These are phyloP conservation scores for Quercus parvula DNA, from an alignment of 306 rosid genomes.

Conservation along the genomic window DNA sequence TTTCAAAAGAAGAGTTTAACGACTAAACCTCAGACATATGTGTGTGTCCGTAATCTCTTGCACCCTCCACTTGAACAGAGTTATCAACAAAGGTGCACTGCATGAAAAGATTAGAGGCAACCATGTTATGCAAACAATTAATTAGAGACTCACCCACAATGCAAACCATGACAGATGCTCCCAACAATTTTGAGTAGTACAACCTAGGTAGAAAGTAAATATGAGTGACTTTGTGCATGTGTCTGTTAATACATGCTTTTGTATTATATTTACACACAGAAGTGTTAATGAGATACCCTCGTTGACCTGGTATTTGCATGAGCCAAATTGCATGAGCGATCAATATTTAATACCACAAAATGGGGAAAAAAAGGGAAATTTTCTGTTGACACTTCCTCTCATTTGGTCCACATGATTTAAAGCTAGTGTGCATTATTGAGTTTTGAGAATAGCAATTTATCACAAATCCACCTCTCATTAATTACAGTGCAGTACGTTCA, in stretches of 20 bases:
- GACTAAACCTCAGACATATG: slow-evolving; percentile 75
- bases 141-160: background rate
- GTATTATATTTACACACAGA: background rate
- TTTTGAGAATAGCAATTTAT: background rate
- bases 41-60: slow-evolving; percentile 83
- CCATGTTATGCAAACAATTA: background rate
- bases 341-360: background rate
- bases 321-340: background rate
- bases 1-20: background rate
- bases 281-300: background rate
- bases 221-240: background rate
- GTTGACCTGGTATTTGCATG: background rate
- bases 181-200: background rate
- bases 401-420: background rate
- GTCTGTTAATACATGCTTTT: too few relatives aligned
- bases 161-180: background rate
- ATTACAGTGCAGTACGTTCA: background rate
- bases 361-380: background rate
- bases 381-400: background rate
- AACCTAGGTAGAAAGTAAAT: background rate
- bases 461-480: background rate
- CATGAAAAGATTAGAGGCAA: background rate
- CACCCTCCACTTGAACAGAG: slow-evolving; percentile 69
- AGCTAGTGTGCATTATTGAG: background rate
- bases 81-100: slow-evolving; percentile 80